Percentiles rank a stretch among this genome's conserved stretches.
phyloP scores from a whole-genome alignment of 108 stramenopile genomes.

The Pelagomonas calceolata region DNA sequence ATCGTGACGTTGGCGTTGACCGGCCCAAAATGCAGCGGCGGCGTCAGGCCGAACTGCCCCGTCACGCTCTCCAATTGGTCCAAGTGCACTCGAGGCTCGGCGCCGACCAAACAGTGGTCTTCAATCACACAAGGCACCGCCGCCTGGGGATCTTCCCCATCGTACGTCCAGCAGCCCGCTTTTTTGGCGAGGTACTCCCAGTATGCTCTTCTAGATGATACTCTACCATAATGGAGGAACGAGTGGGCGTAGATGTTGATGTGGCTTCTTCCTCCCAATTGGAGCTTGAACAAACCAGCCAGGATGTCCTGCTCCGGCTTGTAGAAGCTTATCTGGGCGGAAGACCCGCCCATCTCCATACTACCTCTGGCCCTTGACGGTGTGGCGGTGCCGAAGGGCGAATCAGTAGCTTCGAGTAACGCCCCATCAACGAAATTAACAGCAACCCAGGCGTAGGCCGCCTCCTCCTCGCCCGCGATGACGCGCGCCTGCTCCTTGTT shows the following conservation, averaged over 20 bases:
- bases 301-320: slow-evolving; percentile 67
- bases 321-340: slow-evolving; percentile 70
- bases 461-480: slow-evolving; percentile 84
- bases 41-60: background rate
- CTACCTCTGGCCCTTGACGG: slow-evolving; percentile 54
- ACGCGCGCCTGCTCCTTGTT: slow-evolving; percentile 57
- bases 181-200: background rate
- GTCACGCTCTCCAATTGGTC: background rate
- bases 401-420: slow-evolving; percentile 29
- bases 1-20: background rate
- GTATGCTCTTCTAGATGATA: background rate
- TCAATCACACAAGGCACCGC: background rate
- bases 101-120: background rate
- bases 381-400: background rate
- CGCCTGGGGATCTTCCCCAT: background rate
- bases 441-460: slow-evolving; percentile 76
- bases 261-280: slow-evolving; percentile 60
- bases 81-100: background rate
- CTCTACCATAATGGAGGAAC: slow-evolving; percentile 66
- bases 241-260: slow-evolving; percentile 83
- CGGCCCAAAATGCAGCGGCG: background rate
- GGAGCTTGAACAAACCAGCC: slow-evolving; percentile 69
- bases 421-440: slow-evolving; percentile 65
- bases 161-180: background rate
- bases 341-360: slow-evolving; percentile 77